Evolutionary conservation across 2,329 filamentous ascomycete genomes (phyloP), one percentile per base, ranked within the genome.

Genomic region (Sporothrix pseudoabietina): DNA sequence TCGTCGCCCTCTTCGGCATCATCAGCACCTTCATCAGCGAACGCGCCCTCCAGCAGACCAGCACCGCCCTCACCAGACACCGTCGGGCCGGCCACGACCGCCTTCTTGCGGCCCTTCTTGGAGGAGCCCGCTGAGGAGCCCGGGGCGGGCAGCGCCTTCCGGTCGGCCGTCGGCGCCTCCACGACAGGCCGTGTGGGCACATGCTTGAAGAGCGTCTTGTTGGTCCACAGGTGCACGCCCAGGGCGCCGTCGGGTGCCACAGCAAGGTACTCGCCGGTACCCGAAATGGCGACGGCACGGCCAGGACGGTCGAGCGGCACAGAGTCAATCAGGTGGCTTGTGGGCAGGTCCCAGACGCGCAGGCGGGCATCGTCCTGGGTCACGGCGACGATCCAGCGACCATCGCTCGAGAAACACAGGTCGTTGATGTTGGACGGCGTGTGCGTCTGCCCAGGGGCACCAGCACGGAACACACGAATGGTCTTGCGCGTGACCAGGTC

Each of bases 191-290:
- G 87, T 0, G 94, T 97, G 0, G 94, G 91, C 0, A 97, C 90
- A 77, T 97, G 94, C 72, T 91, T 92, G 85, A 97, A 99, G 0
- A 98, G 85, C 0, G 92, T 91, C 79, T 93, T 93, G 82, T 99
- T 99, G 30, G 93, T 98, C 95, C 96, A 99, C 66, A 99, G 89
- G 77, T 93, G 91, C n/a, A 99, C 91, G 14, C 96, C 96, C 0
- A 97, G 88, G 76, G 91, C 90, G 73, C 91, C 92, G 71, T 94
- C 89, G 71, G 94, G 90, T 0, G 94, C 92, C 3, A 94, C 96
- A 3, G 96, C 96, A n/a, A 99, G 87, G 78, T 94, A 98, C 79
- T 99, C 96, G 16, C 95, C 96, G 0, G 94, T 97, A 0, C 87
- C 86, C 0, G 96, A 97, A 85, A 98, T 97, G 8, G 94, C 90